Evolutionary conservation across 2,329 filamentous ascomycete genomes (phyloP).

Genomic region (Endoconidiophora laricicola): DNA sequence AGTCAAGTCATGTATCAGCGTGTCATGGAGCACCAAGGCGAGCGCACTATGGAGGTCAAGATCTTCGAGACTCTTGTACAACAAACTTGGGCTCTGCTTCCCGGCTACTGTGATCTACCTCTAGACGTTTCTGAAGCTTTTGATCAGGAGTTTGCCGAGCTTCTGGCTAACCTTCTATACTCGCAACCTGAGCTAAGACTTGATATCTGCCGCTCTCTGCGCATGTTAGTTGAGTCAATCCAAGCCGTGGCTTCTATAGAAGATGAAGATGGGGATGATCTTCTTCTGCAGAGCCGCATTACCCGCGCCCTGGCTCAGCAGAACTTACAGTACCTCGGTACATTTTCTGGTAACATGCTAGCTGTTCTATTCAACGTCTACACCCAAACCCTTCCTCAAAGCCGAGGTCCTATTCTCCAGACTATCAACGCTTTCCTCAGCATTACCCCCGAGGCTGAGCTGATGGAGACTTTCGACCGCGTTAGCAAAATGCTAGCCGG

Average conservation of each 20-base stretch:
- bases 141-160: constrained; percentile 76
- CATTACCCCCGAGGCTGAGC: constrained; percentile 60
- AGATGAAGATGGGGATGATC: constrained; percentile 45
- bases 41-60: constrained; percentile 92
- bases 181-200: constrained; percentile 75
- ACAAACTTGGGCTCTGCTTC: constrained; percentile 85
- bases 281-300: constrained; percentile 63
- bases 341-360: constrained; percentile 72
- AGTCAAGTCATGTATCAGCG: constrained; percentile 82
- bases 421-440: constrained; percentile 92
- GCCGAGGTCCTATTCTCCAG: constrained; percentile 74
- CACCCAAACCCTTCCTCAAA: constrained; percentile 86
- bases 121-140: constrained; percentile 62
- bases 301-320: constrained; percentile 57
- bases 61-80: constrained; percentile 94
- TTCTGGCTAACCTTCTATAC: constrained; percentile 82
- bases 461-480: constrained; percentile 75
- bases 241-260: constrained; percentile 60
- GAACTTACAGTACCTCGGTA: constrained; percentile 67
- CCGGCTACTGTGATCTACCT: constrained; percentile 87
- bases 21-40: constrained; percentile 62
- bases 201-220: constrained; percentile 73
- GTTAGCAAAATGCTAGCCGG: constrained; percentile 71
- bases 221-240: constrained; percentile 81
- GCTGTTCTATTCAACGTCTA: constrained; percentile 99